Evolutionary conservation across 768 basidiomycete genomes (phyloP).

Genomic region (Leccinum broughii): DNA sequence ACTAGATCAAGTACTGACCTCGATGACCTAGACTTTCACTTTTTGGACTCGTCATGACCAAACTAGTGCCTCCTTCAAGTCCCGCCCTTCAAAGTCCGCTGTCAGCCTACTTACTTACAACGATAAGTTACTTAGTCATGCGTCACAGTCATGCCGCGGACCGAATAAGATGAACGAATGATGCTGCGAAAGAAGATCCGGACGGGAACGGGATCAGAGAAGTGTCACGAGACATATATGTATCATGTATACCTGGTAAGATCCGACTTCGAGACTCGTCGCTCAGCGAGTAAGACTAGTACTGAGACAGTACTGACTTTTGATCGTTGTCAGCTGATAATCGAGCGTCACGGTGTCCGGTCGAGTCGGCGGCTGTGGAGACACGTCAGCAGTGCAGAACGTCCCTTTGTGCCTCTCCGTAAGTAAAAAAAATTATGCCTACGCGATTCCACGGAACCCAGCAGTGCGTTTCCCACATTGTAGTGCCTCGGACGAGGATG

Average conservation of each 20-base stretch:
- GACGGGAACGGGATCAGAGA: background rate
- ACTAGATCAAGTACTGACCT: background rate
- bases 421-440: background rate
- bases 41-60: background rate
- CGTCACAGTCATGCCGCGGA: background rate
- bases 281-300: too few species aligned
- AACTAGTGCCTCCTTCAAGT: too few species aligned
- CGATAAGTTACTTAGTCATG: background rate
- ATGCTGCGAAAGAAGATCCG: background rate
- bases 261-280: background rate
- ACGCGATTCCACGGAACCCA: background rate
- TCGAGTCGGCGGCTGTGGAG: background rate
- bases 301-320: background rate
- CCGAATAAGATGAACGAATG: background rate
- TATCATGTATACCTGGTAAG: background rate
- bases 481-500: background rate
- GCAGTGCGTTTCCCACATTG: background rate
- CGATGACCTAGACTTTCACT: background rate
- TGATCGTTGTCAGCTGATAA: background rate
- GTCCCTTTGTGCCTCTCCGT: background rate
- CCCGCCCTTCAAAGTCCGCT: background rate
- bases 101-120: background rate
- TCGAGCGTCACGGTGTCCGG: background rate
- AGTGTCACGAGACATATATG: background rate
- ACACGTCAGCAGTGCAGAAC: constrained; percentile 1